Percentiles rank a stretch among this genome's conserved stretches.
Evolutionary conservation across 2,329 filamentous ascomycete genomes (phyloP).

Genomic region (Colletotrichum higginsianum): DNA sequence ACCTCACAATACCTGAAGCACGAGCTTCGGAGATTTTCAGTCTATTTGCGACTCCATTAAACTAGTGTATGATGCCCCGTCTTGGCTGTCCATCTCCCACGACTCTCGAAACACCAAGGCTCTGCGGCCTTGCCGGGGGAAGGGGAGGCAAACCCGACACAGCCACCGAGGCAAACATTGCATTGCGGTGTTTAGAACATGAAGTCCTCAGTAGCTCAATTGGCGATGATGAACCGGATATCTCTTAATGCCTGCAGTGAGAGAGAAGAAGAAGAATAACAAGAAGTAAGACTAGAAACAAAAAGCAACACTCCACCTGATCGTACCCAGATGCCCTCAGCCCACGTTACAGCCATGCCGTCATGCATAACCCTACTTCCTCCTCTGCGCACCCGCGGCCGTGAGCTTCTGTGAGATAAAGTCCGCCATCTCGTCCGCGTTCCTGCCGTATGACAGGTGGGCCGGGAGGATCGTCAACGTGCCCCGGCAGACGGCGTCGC

Average conservation of each 20-base stretch:
- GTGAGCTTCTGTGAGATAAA: constrained; percentile 47
- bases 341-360: background rate
- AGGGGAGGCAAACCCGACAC: no score
- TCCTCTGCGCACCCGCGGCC: constrained; percentile 36
- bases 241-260: constrained; percentile 20
- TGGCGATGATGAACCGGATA: background rate
- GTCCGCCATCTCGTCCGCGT: constrained; percentile 50
- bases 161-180: background rate
- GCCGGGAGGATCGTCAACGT: constrained; percentile 52
- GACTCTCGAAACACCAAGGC: background rate
- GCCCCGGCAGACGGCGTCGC: constrained; percentile 56
- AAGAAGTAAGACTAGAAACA: background rate
- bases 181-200: constrained; percentile 8
- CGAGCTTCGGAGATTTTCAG: constrained; percentile 18
- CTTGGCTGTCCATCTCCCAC: background rate
- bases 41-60: constrained; percentile 16
- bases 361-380: constrained; percentile 28
- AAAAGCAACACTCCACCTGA: background rate
- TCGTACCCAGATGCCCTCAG: no score
- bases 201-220: background rate
- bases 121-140: background rate
- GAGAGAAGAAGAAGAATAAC: background rate
- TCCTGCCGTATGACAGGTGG: constrained; percentile 55
- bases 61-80: constrained; percentile 19
- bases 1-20: constrained; percentile 1